Percentiles rank a stretch among this genome's conserved stretches.
These are phyloP conservation scores for Calonectria henricotiae DNA, from an alignment of 2,329 filamentous ascomycete species.

Conservation along the genomic window DNA sequence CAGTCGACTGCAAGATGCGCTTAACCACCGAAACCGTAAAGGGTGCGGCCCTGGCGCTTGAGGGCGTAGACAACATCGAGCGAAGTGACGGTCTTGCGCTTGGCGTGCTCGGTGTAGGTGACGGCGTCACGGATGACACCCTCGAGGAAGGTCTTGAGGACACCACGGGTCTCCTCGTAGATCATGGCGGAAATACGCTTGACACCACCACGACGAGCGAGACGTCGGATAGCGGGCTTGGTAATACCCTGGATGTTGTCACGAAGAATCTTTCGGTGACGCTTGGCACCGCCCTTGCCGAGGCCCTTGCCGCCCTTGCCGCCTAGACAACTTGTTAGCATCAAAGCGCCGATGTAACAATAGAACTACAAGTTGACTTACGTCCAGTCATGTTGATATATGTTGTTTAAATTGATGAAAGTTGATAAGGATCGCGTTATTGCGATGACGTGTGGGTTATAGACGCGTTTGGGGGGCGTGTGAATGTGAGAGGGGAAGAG, in stretches of 20 bases:
- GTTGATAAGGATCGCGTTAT: constrained; percentile 52
- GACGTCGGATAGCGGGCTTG: constrained; percentile 98
- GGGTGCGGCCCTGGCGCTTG: constrained; percentile 81
- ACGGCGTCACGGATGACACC: constrained; percentile 83
- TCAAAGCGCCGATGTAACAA: constrained; percentile 35
- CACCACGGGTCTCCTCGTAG: constrained; percentile 85
- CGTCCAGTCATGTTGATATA: constrained; percentile 80
- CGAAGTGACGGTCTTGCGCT: constrained; percentile 85
- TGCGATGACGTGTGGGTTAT: constrained; percentile 50
- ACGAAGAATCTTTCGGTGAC: constrained; percentile 98
- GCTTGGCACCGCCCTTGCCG: constrained; percentile 98
- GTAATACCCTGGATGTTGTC: constrained; percentile 99
- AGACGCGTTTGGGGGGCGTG: constrained; percentile 49
- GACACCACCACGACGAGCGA: constrained; percentile 98
- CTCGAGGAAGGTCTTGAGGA: constrained; percentile 85
- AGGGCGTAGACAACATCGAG: constrained; percentile 79
- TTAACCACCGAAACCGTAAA: constrained; percentile 94
- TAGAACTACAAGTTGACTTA: constrained; percentile 65
- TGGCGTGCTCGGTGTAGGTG: constrained; percentile 86
- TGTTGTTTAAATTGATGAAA: constrained; percentile 51
- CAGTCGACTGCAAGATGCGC: constrained; percentile 27
- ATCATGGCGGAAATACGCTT: constrained; percentile 99
- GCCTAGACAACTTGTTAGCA: constrained; percentile 74
- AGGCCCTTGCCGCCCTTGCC: constrained; percentile 98
- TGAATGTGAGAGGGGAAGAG: constrained; percentile 36